phyloP scores from a whole-genome alignment of 352 stramenopile species.

The Globisporangium okanoganense region DNA sequence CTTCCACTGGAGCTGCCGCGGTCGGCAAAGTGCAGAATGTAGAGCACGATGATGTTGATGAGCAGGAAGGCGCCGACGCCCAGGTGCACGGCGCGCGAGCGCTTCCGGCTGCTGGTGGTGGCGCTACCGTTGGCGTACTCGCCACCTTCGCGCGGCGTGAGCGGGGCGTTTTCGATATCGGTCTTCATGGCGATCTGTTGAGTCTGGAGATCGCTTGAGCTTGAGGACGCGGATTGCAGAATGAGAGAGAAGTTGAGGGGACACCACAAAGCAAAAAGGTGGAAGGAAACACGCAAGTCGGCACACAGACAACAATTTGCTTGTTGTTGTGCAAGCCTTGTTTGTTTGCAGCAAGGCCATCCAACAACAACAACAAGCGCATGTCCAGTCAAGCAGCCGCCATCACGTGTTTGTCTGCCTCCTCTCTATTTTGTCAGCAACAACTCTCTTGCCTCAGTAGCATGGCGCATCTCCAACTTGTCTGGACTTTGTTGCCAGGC shows the following conservation, averaged over 20 bases:
- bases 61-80: constrained; percentile 52
- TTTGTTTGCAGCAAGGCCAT: neutral
- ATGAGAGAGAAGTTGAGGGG: constrained; percentile 12
- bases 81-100: constrained; percentile 28
- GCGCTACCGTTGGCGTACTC: constrained; percentile 22
- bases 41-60: constrained; percentile 81
- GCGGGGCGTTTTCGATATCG: constrained; percentile 29
- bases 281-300: constrained; percentile 5
- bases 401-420: neutral
- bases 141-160: constrained; percentile 44
- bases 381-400: neutral
- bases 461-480: neutral
- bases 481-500: neutral
- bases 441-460: constrained; percentile 4
- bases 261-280: neutral
- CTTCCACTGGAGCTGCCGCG: constrained; percentile 22
- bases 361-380: neutral
- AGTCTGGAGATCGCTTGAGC: constrained; percentile 8
- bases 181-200: constrained; percentile 16
- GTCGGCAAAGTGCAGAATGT: constrained; percentile 79
- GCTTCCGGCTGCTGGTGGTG: constrained; percentile 19
- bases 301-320: neutral
- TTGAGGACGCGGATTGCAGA: constrained; percentile 21
- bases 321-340: neutral
- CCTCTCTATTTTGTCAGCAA: neutral